Conservation (phyloP, 495 filamentous ascomycete species). For the Delitschia confertaspora region DNA sequence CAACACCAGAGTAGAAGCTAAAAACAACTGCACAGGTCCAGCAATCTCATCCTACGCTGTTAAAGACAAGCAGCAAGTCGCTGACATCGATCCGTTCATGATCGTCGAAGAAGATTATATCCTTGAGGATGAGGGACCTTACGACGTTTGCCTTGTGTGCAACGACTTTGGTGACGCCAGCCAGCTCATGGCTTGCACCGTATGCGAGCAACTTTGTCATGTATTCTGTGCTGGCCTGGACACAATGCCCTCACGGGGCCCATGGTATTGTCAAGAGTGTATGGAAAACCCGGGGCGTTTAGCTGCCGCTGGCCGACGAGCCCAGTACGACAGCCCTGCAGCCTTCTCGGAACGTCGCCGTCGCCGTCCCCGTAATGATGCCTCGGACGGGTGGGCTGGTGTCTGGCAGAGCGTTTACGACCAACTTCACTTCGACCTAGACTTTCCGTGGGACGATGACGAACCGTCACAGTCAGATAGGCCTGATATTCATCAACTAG, state of each 20-base stretch:
- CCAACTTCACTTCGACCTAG: conserved; percentile 66
- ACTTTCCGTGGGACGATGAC: conserved; percentile 82
- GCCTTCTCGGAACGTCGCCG: conserved; percentile 34
- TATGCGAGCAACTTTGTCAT: conserved; percentile 76
- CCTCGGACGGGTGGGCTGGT: conserved; percentile 47
- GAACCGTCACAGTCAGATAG: conserved; percentile 50
- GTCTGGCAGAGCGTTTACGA: conserved; percentile 62
- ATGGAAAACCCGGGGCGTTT: conserved; percentile 40
- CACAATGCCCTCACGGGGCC: conserved; percentile 51
- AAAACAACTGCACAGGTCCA: conserved; percentile 45
- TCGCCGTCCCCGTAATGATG: conserved; percentile 39
- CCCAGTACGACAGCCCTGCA: conserved; percentile 34
- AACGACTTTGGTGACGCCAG: conserved; percentile 66
- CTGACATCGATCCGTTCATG: conserved; percentile 75
- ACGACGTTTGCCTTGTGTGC: conserved; percentile 75
- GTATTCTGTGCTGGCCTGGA: conserved; percentile 79
- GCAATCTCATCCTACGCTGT: conserved; percentile 75
- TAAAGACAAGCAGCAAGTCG: conserved; percentile 79
- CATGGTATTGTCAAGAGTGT: conserved; percentile 83
- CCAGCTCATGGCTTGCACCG: conserved; percentile 74
- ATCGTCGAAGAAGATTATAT: conserved; percentile 58
- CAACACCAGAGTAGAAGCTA: conserved; percentile 3
- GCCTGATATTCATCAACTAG: conserved; percentile 47
- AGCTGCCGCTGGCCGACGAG: conserved; percentile 16
- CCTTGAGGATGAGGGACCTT: conserved; percentile 48